phyloP scores from a whole-genome alignment of 2,329 filamentous ascomycete species.

The Alternaria longipes region DNA sequence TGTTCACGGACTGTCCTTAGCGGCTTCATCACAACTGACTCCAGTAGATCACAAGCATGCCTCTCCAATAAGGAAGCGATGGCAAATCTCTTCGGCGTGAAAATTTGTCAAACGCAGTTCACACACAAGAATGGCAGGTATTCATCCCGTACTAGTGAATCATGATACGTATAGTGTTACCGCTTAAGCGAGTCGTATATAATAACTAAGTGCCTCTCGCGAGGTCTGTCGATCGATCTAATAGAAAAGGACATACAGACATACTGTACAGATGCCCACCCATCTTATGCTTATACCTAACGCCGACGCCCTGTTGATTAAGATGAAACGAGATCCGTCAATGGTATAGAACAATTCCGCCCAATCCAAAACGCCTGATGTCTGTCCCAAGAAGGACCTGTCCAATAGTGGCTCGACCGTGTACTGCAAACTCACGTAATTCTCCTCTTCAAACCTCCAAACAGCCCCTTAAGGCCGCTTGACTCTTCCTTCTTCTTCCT shows the following conservation, averaged over 20 bases:
- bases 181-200: not conserved
- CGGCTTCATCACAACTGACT: too few relatives aligned
- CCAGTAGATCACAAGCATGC: too few relatives aligned
- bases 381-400: conserved; percentile 19
- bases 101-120: not conserved
- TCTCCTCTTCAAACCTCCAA: conserved; percentile 46
- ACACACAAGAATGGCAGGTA: not conserved
- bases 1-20: not conserved
- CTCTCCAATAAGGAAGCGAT: too few relatives aligned
- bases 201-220: conserved; percentile 5
- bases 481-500: conserved; percentile 45
- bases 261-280: conserved; percentile 18
- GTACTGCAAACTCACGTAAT: conserved; percentile 27
- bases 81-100: too few relatives aligned
- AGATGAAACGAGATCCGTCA: conserved; percentile 8
- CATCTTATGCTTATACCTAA: conserved; percentile 10
- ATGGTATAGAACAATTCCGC: conserved; percentile 28
- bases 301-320: conserved; percentile 6
- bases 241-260: not conserved
- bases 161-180: not conserved
- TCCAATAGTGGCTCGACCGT: not conserved
- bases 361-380: conserved; percentile 20
- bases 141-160: not conserved
- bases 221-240: conserved; percentile 10
- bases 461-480: conserved; percentile 40